These are phyloP conservation scores for Ascochyta koolunga DNA, from an alignment of 2,329 filamentous ascomycete species.

Conservation along the genomic window DNA sequence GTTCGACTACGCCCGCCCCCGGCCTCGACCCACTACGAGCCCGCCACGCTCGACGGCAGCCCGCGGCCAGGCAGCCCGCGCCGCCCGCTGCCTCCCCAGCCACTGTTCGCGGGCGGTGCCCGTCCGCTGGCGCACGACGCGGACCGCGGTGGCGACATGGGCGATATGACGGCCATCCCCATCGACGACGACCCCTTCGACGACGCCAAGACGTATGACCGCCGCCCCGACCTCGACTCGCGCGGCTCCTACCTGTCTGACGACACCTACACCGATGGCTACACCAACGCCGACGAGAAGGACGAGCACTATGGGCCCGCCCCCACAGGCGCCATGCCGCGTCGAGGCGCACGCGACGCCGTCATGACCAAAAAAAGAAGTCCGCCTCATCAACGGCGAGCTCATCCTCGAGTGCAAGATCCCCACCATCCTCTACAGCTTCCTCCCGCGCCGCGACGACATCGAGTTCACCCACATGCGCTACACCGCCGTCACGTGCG, in stretches of 20 bases:
- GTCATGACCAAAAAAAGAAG: slow-evolving; percentile 91
- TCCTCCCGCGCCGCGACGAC: slow-evolving; percentile 89
- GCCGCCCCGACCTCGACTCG: slow-evolving; percentile 64
- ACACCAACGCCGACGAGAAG: slow-evolving; percentile 59
- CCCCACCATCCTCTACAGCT: slow-evolving; percentile 96
- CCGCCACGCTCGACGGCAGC: slow-evolving; percentile 84
- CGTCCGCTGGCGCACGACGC: slow-evolving; percentile 55
- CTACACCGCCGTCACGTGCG: slow-evolving; percentile 97
- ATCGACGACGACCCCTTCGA: slow-evolving; percentile 60
- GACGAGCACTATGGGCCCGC: slow-evolving; percentile 85
- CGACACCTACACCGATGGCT: slow-evolving; percentile 62
- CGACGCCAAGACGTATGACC: slow-evolving; percentile 74
- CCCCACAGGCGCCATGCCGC: slow-evolving; percentile 82
- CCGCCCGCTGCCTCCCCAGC: slow-evolving; percentile 82
- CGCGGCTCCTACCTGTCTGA: slow-evolving; percentile 68
- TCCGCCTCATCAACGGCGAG: slow-evolving; percentile 95
- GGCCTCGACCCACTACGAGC: slow-evolving; percentile 73
- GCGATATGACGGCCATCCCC: slow-evolving; percentile 75
- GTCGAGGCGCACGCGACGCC: slow-evolving; percentile 82
- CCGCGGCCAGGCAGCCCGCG: slow-evolving; percentile 76
- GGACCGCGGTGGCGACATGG: slow-evolving; percentile 62
- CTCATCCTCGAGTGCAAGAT: slow-evolving; percentile 99
- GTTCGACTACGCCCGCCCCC: slow-evolving; percentile 74
- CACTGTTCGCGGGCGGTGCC: too few relatives aligned
- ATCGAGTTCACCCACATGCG: slow-evolving; percentile 98